Conservation (phyloP, 257 asterid species). For the Datura wrightii region DNA sequence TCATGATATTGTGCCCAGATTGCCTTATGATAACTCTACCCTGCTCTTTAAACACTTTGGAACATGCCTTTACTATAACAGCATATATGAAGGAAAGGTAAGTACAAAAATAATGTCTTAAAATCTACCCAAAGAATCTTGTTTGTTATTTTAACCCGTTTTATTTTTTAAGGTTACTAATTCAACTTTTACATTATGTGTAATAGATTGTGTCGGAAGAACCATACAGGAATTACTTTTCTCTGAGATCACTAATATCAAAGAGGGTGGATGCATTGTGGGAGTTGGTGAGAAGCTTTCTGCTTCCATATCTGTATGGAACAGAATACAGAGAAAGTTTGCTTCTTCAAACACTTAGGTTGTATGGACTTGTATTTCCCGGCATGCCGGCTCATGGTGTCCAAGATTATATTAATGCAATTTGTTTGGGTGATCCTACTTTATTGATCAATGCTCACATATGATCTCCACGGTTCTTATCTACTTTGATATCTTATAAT, state of each 20-base stretch:
- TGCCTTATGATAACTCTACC: conserved; percentile 53
- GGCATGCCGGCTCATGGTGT: conserved; percentile 59
- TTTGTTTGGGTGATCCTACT: conserved; percentile 47
- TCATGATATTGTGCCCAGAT: conserved; percentile 60
- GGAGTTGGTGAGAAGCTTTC: conserved; percentile 65
- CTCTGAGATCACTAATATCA: conserved; percentile 28
- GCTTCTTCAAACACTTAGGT: conserved; percentile 41
- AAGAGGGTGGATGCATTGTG: conserved; percentile 55
- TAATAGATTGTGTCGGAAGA: conserved; percentile 52
- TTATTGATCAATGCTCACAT: not conserved
- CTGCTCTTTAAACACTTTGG: conserved; percentile 73
- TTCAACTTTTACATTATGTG: not conserved
- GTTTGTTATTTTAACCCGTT: not conserved
- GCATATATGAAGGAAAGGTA: conserved; percentile 60
- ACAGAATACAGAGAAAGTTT: conserved; percentile 56
- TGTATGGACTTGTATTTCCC: conserved; percentile 48
- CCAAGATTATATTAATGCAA: conserved; percentile 63
- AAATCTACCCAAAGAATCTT: not conserved
- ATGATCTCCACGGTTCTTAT: not conserved
- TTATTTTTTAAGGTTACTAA: not conserved
- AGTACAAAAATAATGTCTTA: not conserved
- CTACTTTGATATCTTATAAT: conserved; percentile 44
- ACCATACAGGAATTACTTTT: conserved; percentile 51
- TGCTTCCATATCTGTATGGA: conserved; percentile 55
- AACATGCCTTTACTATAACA: conserved; percentile 50